Percentiles rank a stretch among this genome's conserved stretches.
phyloP scores from a whole-genome alignment of 257 asterid species.

The Solanum sejunctum region DNA sequence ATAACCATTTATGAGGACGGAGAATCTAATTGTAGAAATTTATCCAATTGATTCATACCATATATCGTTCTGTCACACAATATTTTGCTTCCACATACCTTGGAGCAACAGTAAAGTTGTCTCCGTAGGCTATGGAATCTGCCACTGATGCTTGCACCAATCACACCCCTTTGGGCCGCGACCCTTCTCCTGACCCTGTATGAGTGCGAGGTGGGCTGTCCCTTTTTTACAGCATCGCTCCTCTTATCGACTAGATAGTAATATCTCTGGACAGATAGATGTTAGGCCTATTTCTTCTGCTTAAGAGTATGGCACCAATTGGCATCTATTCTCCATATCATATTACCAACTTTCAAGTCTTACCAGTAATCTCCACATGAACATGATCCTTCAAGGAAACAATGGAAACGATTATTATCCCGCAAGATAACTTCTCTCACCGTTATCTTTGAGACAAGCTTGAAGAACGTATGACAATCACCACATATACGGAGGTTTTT shows the following conservation, averaged over 20 bases:
- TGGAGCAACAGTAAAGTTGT: not conserved
- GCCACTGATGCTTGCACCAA: too few species aligned
- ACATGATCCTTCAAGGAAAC: conserved; percentile 24
- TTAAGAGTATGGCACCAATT: not conserved
- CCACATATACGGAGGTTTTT: conserved; percentile 38
- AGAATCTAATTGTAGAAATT: not conserved
- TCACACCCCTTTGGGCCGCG: not conserved
- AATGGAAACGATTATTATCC: conserved; percentile 34
- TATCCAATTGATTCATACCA: not conserved
- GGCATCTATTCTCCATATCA: not conserved
- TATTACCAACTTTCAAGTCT: not conserved
- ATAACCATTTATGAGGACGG: not conserved
- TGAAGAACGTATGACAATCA: conserved; percentile 27
- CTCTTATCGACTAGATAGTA: not conserved
- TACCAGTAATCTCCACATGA: conserved; percentile 34
- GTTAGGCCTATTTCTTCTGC: not conserved
- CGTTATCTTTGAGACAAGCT: conserved; percentile 21
- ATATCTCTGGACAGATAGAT: not conserved
- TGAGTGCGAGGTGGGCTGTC: not conserved
- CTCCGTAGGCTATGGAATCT: not conserved
- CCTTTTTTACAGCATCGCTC: not conserved
- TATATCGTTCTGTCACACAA: not conserved
- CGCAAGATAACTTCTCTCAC: conserved; percentile 25
- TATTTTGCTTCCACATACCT: too few species aligned
- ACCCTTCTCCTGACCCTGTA: too few species aligned